Evolutionary conservation across 306 rosid species (phyloP).

Genomic region (Citrullus colocynthis): DNA sequence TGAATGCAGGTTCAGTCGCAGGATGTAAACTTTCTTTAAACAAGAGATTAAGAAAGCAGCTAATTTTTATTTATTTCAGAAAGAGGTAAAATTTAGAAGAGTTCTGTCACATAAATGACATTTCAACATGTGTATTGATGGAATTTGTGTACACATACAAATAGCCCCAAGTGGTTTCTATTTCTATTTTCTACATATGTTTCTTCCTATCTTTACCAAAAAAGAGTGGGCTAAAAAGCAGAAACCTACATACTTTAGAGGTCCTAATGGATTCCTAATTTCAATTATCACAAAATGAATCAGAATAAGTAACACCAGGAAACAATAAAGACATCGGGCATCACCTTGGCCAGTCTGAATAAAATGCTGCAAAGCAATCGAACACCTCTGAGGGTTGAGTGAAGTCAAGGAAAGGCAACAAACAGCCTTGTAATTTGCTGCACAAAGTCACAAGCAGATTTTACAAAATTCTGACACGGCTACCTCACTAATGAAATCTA

Average conservation of each 20-base stretch:
- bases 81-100: background rate
- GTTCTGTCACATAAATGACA: background rate
- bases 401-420: conserved; percentile 65
- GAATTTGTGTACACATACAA: background rate
- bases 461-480: background rate
- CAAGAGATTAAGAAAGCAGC: background rate
- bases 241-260: no score
- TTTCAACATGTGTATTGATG: background rate
- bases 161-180: background rate
- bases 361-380: conserved; percentile 67
- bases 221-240: no score
- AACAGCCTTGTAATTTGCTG: conserved; percentile 90
- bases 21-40: conserved; percentile 20
- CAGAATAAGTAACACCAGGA: background rate
- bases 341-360: conserved; percentile 61
- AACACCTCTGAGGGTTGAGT: conserved; percentile 68
- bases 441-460: conserved; percentile 9
- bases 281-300: background rate
- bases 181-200: no score
- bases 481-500: background rate
- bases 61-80: background rate
- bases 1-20: conserved; percentile 47
- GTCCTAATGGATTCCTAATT: no score
- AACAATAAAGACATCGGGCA: conserved; percentile 12
- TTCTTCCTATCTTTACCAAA: no score